phyloP scores from a whole-genome alignment of 805 yeast genomes.

The Kluyveromyces dobzhanskii region DNA sequence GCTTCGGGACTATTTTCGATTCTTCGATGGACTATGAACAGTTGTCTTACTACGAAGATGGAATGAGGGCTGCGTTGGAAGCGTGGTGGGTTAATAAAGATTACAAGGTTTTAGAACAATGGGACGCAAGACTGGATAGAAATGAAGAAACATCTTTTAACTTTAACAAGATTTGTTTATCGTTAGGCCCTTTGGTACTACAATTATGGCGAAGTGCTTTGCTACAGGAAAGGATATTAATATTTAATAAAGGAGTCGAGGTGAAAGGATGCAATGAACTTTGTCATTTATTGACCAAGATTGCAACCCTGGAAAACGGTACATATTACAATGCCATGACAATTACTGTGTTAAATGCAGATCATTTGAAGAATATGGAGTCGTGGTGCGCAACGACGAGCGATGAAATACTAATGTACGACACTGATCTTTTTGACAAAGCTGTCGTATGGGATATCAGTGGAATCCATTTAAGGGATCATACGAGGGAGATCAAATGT shows the following conservation, averaged over 20 bases:
- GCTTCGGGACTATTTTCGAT: constrained; percentile 54
- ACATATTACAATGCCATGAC: constrained; percentile 13
- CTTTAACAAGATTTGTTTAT: constrained; percentile 15
- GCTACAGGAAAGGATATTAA: constrained; percentile 20
- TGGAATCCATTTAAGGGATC: constrained; percentile 8
- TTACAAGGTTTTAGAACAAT: constrained; percentile 9
- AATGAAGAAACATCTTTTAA: constrained; percentile 12
- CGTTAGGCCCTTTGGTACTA: constrained; percentile 27
- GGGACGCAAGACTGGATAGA: constrained; percentile 9
- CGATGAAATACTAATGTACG: constrained; percentile 22
- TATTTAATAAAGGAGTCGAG: constrained; percentile 21
- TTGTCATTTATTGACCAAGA: constrained; percentile 18
- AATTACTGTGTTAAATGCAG: constrained; percentile 4
- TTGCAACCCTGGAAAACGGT: constrained; percentile 17
- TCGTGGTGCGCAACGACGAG: constrained; percentile 25
- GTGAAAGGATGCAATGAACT: constrained; percentile 24
- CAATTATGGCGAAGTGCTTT: constrained; percentile 28
- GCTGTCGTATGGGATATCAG: constrained; percentile 12
- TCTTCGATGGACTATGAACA: constrained; percentile 20
- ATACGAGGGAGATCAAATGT: constrained; percentile 18
- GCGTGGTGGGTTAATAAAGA: constrained; percentile 16
- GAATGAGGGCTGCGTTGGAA: constrained; percentile 14
- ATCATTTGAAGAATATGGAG: constrained; percentile 11
- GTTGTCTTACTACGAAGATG: constrained; percentile 10
- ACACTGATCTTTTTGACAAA: constrained; percentile 21